Evolutionary conservation across 352 stramenopile genomes (phyloP).

Genomic region (Pythium volutum): DNA sequence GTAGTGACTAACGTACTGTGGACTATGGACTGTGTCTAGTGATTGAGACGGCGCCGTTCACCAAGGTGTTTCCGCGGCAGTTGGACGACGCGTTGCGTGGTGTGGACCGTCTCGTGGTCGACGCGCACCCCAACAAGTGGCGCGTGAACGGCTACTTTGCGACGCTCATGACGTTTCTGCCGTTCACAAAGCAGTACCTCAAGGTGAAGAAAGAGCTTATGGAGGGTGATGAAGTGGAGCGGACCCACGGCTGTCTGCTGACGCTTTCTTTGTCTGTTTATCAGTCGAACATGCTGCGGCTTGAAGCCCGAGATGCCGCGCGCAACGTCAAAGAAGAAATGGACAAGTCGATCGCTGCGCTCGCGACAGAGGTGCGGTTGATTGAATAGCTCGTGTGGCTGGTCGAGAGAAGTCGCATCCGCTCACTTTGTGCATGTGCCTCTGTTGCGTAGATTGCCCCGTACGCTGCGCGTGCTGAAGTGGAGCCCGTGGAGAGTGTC

Average conservation of each 20-base stretch:
- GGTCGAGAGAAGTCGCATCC: not conserved
- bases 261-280: not conserved
- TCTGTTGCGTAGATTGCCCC: slow-evolving; percentile 28
- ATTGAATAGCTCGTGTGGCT: not conserved
- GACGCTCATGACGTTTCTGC: slow-evolving; percentile 84
- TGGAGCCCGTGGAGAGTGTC: slow-evolving; percentile 40
- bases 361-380: slow-evolving; percentile 28
- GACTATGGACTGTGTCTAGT: slow-evolving; percentile 26
- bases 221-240: no score
- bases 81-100: slow-evolving; percentile 76
- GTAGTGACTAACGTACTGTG: no score
- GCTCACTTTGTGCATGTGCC: not conserved
- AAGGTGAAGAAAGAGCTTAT: slow-evolving; percentile 51
- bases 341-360: slow-evolving; percentile 38
- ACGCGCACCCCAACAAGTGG: slow-evolving; percentile 86
- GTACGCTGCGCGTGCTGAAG: slow-evolving; percentile 34
- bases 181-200: slow-evolving; percentile 86
- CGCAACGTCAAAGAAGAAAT: slow-evolving; percentile 53
- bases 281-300: slow-evolving; percentile 81
- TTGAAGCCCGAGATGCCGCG: slow-evolving; percentile 74
- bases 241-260: no score
- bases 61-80: slow-evolving; percentile 78
- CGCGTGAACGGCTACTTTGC: slow-evolving; percentile 87
- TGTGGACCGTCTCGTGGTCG: slow-evolving; percentile 77
- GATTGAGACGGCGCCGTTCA: slow-evolving; percentile 51